Conservation (phyloP, 2,329 filamentous ascomycete species). For the Fusarium solani-melongenae region DNA sequence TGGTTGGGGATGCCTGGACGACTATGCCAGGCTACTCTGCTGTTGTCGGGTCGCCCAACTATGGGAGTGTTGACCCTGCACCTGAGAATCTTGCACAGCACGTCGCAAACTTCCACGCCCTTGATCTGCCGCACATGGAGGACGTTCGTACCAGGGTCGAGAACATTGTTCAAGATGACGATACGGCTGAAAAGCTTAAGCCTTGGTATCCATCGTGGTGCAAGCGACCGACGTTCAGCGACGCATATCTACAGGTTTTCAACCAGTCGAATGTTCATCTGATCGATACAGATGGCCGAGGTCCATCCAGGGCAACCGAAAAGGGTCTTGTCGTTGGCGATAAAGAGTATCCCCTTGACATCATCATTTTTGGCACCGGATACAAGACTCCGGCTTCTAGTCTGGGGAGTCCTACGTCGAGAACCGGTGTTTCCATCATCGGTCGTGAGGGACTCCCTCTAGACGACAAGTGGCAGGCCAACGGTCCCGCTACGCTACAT, state of each 20-base stretch:
- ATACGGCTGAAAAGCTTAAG: background rate
- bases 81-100: background rate
- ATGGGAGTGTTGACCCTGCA: background rate
- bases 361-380: conserved; percentile 46
- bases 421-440: conserved; percentile 42
- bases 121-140: conserved; percentile 1
- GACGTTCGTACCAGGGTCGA: background rate
- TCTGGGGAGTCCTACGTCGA: background rate
- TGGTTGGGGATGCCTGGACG: background rate
- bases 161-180: background rate
- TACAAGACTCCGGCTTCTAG: conserved; percentile 44
- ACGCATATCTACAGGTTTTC: conserved; percentile 68
- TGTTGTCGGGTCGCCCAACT: background rate
- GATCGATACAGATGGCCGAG: conserved; percentile 58
- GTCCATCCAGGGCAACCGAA: background rate
- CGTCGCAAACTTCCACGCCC: background rate
- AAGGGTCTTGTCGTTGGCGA: background rate
- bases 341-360: background rate
- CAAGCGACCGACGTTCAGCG: conserved; percentile 71
- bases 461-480: conserved; percentile 54
- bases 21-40: background rate
- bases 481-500: conserved; percentile 62
- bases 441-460: conserved; percentile 58
- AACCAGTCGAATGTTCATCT: conserved; percentile 68
- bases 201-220: conserved; percentile 68